These are phyloP conservation scores for Heteromeles arbutifolia DNA, from an alignment of 306 rosid genomes.

Conservation along the genomic window DNA sequence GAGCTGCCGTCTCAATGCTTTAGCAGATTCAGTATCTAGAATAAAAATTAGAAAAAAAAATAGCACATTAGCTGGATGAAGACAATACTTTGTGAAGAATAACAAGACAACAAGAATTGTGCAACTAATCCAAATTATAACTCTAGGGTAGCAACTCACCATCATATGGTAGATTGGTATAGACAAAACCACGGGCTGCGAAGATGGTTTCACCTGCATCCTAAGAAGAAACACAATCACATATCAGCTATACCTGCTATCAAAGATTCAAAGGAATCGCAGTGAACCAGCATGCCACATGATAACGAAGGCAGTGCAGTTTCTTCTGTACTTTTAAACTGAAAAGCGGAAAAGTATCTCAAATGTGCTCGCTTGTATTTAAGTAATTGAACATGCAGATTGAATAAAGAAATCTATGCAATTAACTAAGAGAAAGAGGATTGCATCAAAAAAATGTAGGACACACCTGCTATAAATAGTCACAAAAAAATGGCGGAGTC, in stretches of 20 bases:
- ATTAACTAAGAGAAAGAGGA: no score
- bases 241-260: constrained; percentile 2
- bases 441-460: not conserved
- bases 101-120: not conserved
- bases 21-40: constrained; percentile 76
- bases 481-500: constrained; percentile 63
- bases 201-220: constrained; percentile 71
- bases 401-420: no score
- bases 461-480: constrained; percentile 71
- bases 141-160: constrained; percentile 44
- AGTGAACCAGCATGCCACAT: not conserved
- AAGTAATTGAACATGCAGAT: not conserved
- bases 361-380: not conserved
- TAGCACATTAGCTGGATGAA: not conserved
- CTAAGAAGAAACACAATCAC: constrained; percentile 31
- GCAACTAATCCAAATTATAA: not conserved
- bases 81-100: not conserved
- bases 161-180: constrained; percentile 77
- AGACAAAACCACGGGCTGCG: constrained; percentile 68
- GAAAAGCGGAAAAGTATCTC: constrained; percentile 18
- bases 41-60: constrained; percentile 5
- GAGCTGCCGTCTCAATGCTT: constrained; percentile 76
- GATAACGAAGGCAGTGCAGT: not conserved
- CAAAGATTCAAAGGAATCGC: not conserved
- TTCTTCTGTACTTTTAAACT: not conserved